Evolutionary conservation across 176 grass and related monocot genomes (phyloP), one percentile per base, ranked within the genome.

Genomic region (Aegilops longissima): DNA sequence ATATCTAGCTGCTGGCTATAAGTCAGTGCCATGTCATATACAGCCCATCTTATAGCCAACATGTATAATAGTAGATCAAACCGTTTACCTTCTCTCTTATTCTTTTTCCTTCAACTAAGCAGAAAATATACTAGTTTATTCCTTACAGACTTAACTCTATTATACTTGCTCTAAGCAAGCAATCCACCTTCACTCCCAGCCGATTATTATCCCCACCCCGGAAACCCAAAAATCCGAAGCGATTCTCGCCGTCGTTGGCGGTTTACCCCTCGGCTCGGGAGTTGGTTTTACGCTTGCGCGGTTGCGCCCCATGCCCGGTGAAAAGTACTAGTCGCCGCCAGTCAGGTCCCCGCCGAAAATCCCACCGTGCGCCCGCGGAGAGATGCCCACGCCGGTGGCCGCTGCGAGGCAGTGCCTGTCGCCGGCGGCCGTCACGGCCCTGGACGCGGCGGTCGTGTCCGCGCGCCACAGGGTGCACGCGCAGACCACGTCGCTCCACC

Each of bases 401-500:
- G 80, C 84, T 11, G 89, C 89, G 31, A 76, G 89, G 4, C 89
- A 78, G 89, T 86, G 84, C 73, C 89, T 90, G 5, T 35, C 84
- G 73, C 89, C 80, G 51, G 54, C 89, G 8, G 80, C 89, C 80
- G 64, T 64, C 8, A 40, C 80, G 2, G 89, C 84, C 0, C 89
- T 90, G 18, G 80, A 90, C 65, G 79, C 89, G 18, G 89, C 89
- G 40, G 84, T 83, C n/a, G 84, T 10, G 5, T 71, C 80, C 66
- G 89, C 89, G 6, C 89, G 73, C 40, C 84, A 80, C 17, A 67
- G 89, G 8, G 51, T 73, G 18, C 91, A 95, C 86, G 93, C 90
- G 2, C 96, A 98, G 86, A 98, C 96, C 23, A 95, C 91, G 54
- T 98, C 96, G 1, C 93, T 98, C 58, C 96, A 98, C 93, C 92